Percentiles rank a stretch among this genome's conserved stretches.
These are phyloP conservation scores for Syncephalastrum sp. DNA, from an alignment of 371 early-diverging fungal genomes.

Conservation along the genomic window DNA sequence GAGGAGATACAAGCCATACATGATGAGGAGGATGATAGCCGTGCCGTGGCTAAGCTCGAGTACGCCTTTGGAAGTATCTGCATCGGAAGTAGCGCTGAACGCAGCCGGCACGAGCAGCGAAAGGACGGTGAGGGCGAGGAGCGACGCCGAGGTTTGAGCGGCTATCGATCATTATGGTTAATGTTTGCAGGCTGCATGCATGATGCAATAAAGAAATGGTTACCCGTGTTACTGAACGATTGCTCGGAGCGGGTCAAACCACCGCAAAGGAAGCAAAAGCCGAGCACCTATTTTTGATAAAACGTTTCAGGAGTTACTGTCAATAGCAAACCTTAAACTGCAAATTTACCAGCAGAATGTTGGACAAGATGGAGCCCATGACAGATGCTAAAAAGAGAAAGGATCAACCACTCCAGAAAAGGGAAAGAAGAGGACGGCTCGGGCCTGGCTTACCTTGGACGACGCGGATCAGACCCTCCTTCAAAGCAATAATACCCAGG, in stretches of 20 bases:
- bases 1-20: constrained; percentile 71
- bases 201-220: background rate
- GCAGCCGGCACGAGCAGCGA: constrained; percentile 83
- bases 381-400: constrained; percentile 59
- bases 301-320: background rate
- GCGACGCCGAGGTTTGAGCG: constrained; percentile 76
- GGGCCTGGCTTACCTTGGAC: constrained; percentile 63
- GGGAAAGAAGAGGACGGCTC: background rate
- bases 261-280: constrained; percentile 81
- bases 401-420: background rate
- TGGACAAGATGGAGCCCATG: constrained; percentile 83
- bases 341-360: constrained; percentile 63
- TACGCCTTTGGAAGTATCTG: constrained; percentile 40
- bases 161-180: constrained; percentile 41
- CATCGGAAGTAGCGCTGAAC: constrained; percentile 45
- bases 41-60: constrained; percentile 67
- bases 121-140: constrained; percentile 73
- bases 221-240: constrained; percentile 70
- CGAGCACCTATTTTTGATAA: constrained; percentile 43
- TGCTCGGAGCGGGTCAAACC: constrained; percentile 70
- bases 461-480: constrained; percentile 71
- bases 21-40: constrained; percentile 69
- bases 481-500: constrained; percentile 79
- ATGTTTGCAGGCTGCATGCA: constrained; percentile 14
- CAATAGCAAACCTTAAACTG: background rate